phyloP scores from a whole-genome alignment of 2,329 filamentous ascomycete genomes.

The Claviceps fusiformis region DNA sequence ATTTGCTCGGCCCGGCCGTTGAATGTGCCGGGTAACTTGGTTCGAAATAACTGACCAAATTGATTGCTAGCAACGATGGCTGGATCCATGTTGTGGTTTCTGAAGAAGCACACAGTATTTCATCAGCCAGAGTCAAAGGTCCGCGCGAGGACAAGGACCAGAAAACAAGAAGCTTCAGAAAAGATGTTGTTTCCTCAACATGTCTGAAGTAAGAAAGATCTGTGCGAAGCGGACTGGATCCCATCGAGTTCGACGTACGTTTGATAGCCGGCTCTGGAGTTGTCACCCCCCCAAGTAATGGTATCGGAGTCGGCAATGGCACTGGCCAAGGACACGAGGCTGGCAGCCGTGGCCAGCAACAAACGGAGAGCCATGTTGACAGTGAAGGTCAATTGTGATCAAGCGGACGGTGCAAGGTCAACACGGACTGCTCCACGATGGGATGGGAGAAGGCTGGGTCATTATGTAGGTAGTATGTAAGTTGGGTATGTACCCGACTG shows the following conservation, averaged over 20 bases:
- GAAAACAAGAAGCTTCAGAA: neutral
- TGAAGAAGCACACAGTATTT: constrained; percentile 3
- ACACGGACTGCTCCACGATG: neutral
- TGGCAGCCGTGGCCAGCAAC: constrained; percentile 19
- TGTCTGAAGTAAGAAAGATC: neutral
- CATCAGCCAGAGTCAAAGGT: neutral
- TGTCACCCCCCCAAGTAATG: constrained; percentile 47
- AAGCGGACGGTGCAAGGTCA: neutral
- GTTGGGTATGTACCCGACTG: neutral
- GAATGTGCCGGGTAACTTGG: constrained; percentile 37
- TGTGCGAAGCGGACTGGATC: neutral
- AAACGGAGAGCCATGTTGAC: constrained; percentile 14
- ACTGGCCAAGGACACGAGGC: constrained; percentile 19
- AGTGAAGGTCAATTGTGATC: neutral
- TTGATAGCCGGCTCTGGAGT: constrained; percentile 38
- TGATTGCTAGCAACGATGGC: constrained; percentile 38
- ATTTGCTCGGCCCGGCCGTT: constrained; percentile 36
- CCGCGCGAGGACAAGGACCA: too few species aligned
- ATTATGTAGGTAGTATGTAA: neutral
- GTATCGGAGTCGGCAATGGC: constrained; percentile 35
- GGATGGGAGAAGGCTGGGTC: neutral
- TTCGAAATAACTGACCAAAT: constrained; percentile 42
- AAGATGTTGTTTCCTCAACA: neutral
- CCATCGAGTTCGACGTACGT: constrained; percentile 21
- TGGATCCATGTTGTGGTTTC: constrained; percentile 51